Base-by-base conservation (phyloP, 2,329 filamentous ascomycete species). In the Zalaria sp. region DNA sequence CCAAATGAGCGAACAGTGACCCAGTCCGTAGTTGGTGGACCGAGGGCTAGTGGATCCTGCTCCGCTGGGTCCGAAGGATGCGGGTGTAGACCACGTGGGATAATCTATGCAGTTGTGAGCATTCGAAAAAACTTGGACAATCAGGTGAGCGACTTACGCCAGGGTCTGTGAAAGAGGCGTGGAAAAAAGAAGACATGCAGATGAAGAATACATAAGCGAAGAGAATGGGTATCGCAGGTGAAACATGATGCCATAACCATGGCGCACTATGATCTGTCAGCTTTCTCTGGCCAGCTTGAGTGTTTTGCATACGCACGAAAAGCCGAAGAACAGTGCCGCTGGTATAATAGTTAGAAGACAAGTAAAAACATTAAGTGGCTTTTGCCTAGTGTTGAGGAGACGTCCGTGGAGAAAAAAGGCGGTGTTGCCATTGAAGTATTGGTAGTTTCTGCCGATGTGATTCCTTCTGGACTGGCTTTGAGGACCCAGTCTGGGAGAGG, bases 361-460 rank as follows among this genome's bases (percentile, higher is more conserved):
- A 1, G 91, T 98, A 8, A 79, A 80, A 52, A 95, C 73, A 53
- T 95, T 96, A 57, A 98, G 79, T 2, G 91, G 91, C 48, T 81
- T 76, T 51, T 93, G 83, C 51, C 78, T 77, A 31, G 91, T 82
- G 60, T 96, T 95, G 56, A 95, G 85, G 46, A 91, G 70, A 45
- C 91, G 75, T 5, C 91, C 91, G 29, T 84, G 82, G 45, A 84
- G 71, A 59, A 79, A 94, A 57, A 98, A 98, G 25, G 87, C 69
- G 0, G 86, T 94, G 56, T 96, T 98, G 37, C 91, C 91, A 36
- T 84, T 76, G 54, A 95, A 96, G 59, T 94, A 94, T 58, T 96
- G 77, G 61, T 89, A 83, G 53, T 95, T 94, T 49, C 73, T 80
- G 40, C 83, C 79, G 42, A 74, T 56, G 31, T 68, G 61, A 25